Evolutionary conservation across 2,329 filamentous ascomycete species (phyloP).

Genomic region (Ophiostoma australiae): DNA sequence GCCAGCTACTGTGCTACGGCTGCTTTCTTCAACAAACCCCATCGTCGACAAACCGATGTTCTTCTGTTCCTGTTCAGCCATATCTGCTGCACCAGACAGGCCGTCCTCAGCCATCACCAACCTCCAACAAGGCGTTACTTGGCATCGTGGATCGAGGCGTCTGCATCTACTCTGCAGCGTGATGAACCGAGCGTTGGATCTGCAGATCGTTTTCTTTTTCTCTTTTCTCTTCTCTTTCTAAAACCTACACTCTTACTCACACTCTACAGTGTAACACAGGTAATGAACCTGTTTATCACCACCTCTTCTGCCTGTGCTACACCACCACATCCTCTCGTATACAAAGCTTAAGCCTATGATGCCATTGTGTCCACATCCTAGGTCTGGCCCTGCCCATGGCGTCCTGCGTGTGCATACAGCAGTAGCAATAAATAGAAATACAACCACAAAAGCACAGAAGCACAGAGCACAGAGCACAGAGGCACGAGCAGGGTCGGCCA

Average conservation of each 20-base stretch:
- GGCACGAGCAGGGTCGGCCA: background rate
- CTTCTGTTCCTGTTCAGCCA: too few relatives aligned
- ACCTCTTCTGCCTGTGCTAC: background rate
- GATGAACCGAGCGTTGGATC: constrained; percentile 1
- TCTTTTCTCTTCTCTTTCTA: background rate
- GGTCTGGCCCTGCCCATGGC: background rate
- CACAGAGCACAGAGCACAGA: background rate
- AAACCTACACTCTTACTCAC: background rate
- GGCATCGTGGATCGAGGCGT: constrained; percentile 4
- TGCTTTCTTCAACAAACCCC: too few relatives aligned
- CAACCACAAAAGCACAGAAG: background rate
- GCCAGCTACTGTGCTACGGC: too few relatives aligned
- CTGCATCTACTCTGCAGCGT: constrained; percentile 3
- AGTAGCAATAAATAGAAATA: background rate
- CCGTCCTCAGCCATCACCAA: background rate
- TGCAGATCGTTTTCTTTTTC: background rate
- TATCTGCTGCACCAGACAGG: background rate
- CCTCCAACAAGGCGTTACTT: background rate
- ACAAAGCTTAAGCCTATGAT: background rate
- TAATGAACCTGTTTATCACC: background rate
- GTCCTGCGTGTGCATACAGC: background rate
- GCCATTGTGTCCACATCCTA: background rate
- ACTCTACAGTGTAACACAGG: background rate
- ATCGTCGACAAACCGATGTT: too few relatives aligned
- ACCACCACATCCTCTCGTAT: background rate